Evolutionary conservation across 306 rosid genomes (phyloP).

Genomic region (Castanea crenata): DNA sequence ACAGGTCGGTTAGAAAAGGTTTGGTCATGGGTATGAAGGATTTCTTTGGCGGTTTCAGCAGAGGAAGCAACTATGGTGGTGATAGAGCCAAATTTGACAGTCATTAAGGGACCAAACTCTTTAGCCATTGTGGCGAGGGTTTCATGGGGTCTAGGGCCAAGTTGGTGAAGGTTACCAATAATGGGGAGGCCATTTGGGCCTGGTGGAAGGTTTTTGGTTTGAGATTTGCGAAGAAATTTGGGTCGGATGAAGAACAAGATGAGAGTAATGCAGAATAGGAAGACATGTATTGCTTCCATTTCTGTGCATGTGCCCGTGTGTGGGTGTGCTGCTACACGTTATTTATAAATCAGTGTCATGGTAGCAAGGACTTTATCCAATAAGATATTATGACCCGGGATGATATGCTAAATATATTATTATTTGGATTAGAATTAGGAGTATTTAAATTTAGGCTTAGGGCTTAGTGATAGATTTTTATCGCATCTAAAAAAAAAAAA

Average conservation of each 20-base stretch:
- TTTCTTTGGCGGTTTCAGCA: constrained; percentile 43
- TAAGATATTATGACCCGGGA: no score
- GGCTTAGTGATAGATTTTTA: no score
- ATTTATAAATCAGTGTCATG: no score
- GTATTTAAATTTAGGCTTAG: no score
- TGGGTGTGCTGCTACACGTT: no score
- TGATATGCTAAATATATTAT: no score
- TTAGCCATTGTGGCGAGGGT: constrained; percentile 36
- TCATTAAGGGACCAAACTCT: constrained; percentile 47
- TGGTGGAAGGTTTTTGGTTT: constrained; percentile 24
- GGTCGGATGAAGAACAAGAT: constrained; percentile 6
- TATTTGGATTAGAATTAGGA: no score
- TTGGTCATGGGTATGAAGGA: constrained; percentile 49
- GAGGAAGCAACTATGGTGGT: constrained; percentile 44
- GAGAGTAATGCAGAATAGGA: constrained; percentile 26
- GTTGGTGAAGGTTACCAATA: constrained; percentile 58
- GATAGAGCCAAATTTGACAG: constrained; percentile 48
- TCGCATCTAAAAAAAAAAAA: no score
- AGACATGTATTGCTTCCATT: constrained; percentile 29
- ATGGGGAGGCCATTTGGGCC: constrained; percentile 54
- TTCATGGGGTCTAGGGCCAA: constrained; percentile 42
- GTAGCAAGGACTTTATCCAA: no score
- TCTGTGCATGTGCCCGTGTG: no score
- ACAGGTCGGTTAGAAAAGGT: constrained; percentile 43
- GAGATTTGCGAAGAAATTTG: background rate